A percentile compares a stretch with the other conserved stretches of the same genome.
Evolutionary conservation across 495 filamentous ascomycete species (phyloP).

Genomic region (Neurospora discreta): DNA sequence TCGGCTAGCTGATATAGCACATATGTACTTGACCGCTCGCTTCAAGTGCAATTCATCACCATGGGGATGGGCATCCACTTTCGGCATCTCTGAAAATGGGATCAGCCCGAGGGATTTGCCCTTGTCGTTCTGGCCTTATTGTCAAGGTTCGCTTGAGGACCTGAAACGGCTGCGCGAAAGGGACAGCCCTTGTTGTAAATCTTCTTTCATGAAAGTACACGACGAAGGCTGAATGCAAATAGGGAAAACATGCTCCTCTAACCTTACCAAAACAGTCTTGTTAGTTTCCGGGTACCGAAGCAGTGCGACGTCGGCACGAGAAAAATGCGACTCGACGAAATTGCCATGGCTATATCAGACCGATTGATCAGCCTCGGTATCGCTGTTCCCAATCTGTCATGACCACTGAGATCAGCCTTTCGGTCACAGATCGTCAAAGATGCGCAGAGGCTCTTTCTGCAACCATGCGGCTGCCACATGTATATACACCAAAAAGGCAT

Average conservation of each 20-base stretch:
- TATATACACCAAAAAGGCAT: neutral
- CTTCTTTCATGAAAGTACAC: neutral
- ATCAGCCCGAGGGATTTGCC: neutral
- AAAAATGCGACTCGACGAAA: neutral
- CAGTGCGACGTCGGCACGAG: neutral
- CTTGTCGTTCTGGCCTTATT: neutral
- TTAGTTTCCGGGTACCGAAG: neutral
- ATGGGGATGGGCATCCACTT: neutral
- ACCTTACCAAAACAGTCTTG: neutral
- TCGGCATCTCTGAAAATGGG: neutral
- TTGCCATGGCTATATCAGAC: neutral
- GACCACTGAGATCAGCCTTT: neutral
- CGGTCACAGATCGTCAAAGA: neutral
- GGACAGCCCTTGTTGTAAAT: neutral
- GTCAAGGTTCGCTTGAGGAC: neutral
- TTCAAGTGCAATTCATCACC: neutral
- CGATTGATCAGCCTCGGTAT: neutral
- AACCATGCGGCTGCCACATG: neutral
- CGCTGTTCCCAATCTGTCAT: neutral
- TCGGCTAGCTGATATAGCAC: neutral
- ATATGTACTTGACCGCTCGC: neutral
- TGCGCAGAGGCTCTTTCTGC: neutral
- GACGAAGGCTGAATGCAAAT: neutral
- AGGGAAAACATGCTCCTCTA: neutral
- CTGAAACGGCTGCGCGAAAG: neutral